Conservation (phyloP, 1,284 basidiomycete genomes). For the Fistulina hepatica region DNA sequence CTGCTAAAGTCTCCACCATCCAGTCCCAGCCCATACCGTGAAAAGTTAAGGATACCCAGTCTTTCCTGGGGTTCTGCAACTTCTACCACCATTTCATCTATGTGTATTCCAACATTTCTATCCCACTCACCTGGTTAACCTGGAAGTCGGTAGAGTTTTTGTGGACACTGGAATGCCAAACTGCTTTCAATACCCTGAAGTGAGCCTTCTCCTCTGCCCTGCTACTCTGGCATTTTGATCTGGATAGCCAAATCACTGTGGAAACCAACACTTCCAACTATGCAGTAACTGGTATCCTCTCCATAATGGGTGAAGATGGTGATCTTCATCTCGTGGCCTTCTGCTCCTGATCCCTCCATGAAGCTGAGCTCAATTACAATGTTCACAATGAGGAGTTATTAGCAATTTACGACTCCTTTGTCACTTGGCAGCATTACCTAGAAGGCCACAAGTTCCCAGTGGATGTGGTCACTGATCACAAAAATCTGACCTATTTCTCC, state of each 20-base stretch:
- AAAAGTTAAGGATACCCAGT: conserved; percentile 9
- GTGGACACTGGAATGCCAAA: conserved; percentile 13
- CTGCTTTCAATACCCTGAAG: conserved; percentile 24
- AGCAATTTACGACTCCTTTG: conserved; percentile 21
- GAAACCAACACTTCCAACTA: conserved; percentile 25
- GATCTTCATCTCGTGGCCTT: conserved; percentile 25
- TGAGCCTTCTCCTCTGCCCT: conserved; percentile 23
- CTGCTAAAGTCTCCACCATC: conserved; percentile 27
- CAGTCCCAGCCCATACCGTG: conserved; percentile 27
- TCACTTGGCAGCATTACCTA: conserved; percentile 13
- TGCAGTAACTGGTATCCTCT: conserved; percentile 18
- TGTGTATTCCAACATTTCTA: conserved; percentile 23
- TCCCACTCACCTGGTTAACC: conserved; percentile 23
- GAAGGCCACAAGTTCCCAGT: conserved; percentile 6
- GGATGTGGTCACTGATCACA: conserved; percentile 17
- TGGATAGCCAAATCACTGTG: conserved; percentile 20
- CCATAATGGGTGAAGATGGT: conserved; percentile 1
- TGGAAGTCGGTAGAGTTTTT: conserved; percentile 17
- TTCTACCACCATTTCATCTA: conserved; percentile 32
- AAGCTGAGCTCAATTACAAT: conserved; percentile 31
- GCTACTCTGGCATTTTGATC: conserved; percentile 27
- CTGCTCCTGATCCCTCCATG: conserved; percentile 21
- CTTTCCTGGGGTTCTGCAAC: conserved; percentile 14
- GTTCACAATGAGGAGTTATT: conserved; percentile 32
- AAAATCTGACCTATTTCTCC: conserved; percentile 13